A percentile compares a stretch with the other conserved stretches of the same genome.
phyloP scores from a whole-genome alignment of 129 eudicot species.

The Ambrosia artemisiifolia region DNA sequence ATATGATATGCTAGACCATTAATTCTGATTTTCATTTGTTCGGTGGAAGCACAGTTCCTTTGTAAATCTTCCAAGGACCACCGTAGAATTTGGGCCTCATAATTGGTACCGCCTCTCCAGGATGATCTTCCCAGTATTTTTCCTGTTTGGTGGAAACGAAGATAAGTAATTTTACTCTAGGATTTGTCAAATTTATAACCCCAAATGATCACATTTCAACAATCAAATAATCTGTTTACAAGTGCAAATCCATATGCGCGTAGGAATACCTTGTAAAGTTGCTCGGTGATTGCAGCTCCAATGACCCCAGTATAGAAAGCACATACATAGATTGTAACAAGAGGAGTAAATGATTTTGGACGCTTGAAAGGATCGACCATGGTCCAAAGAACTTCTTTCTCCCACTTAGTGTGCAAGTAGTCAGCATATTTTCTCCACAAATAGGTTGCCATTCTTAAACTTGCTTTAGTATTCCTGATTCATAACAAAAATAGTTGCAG shows the following conservation, averaged over 20 bases:
- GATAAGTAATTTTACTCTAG: background rate
- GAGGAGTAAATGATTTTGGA: slow-evolving; percentile 86
- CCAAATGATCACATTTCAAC: background rate
- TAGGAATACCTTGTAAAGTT: slow-evolving; percentile 66
- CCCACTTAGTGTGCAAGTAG: slow-evolving; percentile 70
- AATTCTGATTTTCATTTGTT: slow-evolving; percentile 20
- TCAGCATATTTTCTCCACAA: slow-evolving; percentile 90
- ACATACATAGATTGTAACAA: slow-evolving; percentile 62
- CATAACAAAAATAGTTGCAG: background rate
- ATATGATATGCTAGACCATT: background rate
- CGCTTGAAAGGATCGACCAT: slow-evolving; percentile 90
- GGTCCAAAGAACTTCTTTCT: slow-evolving; percentile 77
- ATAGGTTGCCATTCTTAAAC: slow-evolving; percentile 58
- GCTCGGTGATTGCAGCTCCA: slow-evolving; percentile 94
- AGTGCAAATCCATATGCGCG: background rate
- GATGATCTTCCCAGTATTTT: slow-evolving; percentile 91
- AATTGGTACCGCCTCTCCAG: slow-evolving; percentile 75
- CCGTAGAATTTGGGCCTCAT: slow-evolving; percentile 86
- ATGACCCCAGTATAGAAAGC: slow-evolving; percentile 87
- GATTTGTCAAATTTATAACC: background rate
- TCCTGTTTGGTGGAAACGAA: slow-evolving; percentile 44
- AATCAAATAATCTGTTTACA: background rate
- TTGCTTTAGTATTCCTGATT: background rate
- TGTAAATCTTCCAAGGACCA: slow-evolving; percentile 83
- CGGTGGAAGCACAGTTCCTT: slow-evolving; percentile 70